Evolutionary conservation across 495 filamentous ascomycete species (phyloP), one percentile per base, ranked within the genome.

Genomic region (Talaromyces ruber): DNA sequence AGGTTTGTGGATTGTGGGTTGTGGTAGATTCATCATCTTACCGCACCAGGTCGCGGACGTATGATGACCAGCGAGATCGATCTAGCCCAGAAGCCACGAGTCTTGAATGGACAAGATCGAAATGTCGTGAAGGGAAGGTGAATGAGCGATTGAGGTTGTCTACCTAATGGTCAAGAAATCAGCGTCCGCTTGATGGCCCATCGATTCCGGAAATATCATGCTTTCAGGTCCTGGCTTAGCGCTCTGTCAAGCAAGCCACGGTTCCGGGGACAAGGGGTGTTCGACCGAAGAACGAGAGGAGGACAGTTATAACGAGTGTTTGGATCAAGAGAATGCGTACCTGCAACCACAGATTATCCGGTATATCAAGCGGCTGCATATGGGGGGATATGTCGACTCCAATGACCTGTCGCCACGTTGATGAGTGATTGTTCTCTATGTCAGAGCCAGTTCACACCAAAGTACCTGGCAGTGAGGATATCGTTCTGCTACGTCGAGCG

Each of bases 51-150:
- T 97, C 94, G 63, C 77, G 76, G 62, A 96, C 71, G 76, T 97
- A 97, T 18, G 83, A 80, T 62, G 76, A 71, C 94, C 94, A 98
- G 73, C 91, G 79, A 63, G 79, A 74, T 62, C 78, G 75, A 63
- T 95, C 82, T 64, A 98, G 91, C 8, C 92, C 94, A 56, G 85
- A 77, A 29, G 84, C 82, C 64, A 97, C 85, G 72, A 93, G 82
- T 65, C 88, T 81, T 59, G 92, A 97, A 67, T 98, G 90, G 60
- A 98, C 86, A 58, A 98, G 82, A 67, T 97, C 91, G 80, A 96
- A 98, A 61, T 88, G 77, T 63, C 90, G 89, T 26, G 82, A 74
- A 37, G 81, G 78, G 65, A 92, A 94, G 7, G 89, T 90, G 65
- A 92, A 91, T 12, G 81, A 77, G 64, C 82, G 81, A 70, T 94